Base-by-base conservation (phyloP, 257 asterid genomes). In the Plantago elongata region DNA sequence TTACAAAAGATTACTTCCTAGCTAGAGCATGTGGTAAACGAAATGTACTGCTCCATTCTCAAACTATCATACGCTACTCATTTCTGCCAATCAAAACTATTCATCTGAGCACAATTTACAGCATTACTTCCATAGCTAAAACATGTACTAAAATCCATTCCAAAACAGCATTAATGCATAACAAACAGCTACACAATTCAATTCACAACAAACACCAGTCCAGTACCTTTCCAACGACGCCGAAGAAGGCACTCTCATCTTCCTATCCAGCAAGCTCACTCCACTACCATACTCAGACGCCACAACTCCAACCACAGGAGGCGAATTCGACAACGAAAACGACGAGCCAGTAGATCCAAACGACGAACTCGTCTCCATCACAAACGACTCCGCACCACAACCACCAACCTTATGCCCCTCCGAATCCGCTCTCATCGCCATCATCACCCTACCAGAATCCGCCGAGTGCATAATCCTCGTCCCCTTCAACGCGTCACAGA, bases 301-400 rank as follows among this genome's bases (percentile, higher is more conserved):
- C 1, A 34, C 40, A 13, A 77, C 79, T 51, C 63, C 74, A 65
- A 82, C 94, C 60, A 79, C 72, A 9, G 90, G 78, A 15, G 94
- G 83, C 62, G 77, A 75, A 77, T 86, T 83, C 38, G 86, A 62
- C 87, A 79, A 75, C 9, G 95, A 91, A 51, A 77, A 54, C 62
- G 85, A 82, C 37, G 98, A 91, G 69, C 75, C 67, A 14, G 83
- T 81, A 13, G 95, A 88, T 43, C 94, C 96, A 59, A 86, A 85
- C 12, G 95, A 86, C n/a, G 94, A 86, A 67, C 79, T 79, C 40
- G 92, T 88, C 74, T 91, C 96, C 75, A 88, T 51, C 27, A 81
- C 83, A 46, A 86, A 46, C 9, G 95, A 81, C 61, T 90, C 96
- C 1, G 87, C 72, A 17, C 77, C 46, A 48, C 70, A 75, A 57